Base-by-base conservation (phyloP, 495 filamentous ascomycete species). In the Aspergillus bertholletiae region DNA sequence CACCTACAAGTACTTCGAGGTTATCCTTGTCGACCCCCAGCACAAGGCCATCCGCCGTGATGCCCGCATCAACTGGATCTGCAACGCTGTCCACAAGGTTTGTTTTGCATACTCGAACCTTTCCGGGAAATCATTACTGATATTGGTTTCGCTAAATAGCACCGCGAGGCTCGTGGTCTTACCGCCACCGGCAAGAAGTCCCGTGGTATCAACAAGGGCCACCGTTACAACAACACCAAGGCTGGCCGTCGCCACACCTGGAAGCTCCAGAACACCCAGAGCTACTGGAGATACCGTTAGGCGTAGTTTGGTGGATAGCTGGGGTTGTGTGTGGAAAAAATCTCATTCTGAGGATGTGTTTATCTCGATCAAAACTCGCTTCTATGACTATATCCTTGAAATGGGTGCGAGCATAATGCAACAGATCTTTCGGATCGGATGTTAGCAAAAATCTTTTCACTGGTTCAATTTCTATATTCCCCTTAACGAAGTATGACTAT, bases 1-100 rank as follows among this genome's bases (percentile, higher is more conserved):
- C 51, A 97, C 94, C 79, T 99, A 97, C 89, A 99, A 99, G 85
- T 99, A 97, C 86, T 99, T 84, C 81, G 94, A 99, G 80, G 85
- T 99, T 76, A 97, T 99, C 82, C 88, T 97, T 64, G 95, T 99
- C 73, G 94, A 99, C 82, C 95, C 94, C 70, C 86, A 95, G 81
- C 94, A 99, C 89, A 97, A 97, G 85, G 94, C 95, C 73, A 99
- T 97, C 82, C 93, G 94, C 76, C 90, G 89, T 64, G 94, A 99
- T 78, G 81, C 94, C 65, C 90, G 94, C 74, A 97, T 99, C 87
- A 99, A 96, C 87, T 99, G 94, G 94, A 99, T 99, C 81, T 89
- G 90, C 76, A 94, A 93, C 78, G 86, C 95, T 56, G 95, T 97
- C 61, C 94, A 99, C 88, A 99, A 99, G 80, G 82, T 84, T 59